Conservation (phyloP, 169 alveolate species). For the Theileria parva region DNA sequence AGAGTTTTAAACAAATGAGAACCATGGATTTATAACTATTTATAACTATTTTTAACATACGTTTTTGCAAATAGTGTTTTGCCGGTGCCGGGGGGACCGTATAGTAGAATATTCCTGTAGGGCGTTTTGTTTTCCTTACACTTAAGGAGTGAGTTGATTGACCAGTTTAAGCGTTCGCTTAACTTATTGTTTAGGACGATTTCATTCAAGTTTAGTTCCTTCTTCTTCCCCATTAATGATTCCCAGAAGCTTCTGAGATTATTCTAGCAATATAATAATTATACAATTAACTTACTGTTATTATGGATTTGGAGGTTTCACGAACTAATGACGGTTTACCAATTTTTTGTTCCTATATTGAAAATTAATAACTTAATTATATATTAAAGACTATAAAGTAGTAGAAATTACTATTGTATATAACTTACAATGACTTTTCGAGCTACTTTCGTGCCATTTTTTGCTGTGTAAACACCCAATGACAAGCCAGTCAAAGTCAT, state of each 20-base stretch:
- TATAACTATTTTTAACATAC: slow-evolving; percentile 94
- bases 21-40: slow-evolving; percentile 86
- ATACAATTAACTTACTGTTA: slow-evolving; percentile 62
- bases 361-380: slow-evolving; percentile 49
- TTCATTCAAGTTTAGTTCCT: slow-evolving; percentile 73
- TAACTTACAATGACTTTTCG: slow-evolving; percentile 59
- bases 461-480: slow-evolving; percentile 80
- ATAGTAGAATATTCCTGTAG: slow-evolving; percentile 91
- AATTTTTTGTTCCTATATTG: slow-evolving; percentile 67
- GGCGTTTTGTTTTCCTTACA: slow-evolving; percentile 90
- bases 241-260: slow-evolving; percentile 25
- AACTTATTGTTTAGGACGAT: slow-evolving; percentile 86
- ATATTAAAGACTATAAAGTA: slow-evolving; percentile 24
- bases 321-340: slow-evolving; percentile 89
- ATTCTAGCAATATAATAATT: background rate
- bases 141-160: slow-evolving; percentile 91
- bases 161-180: slow-evolving; percentile 87
- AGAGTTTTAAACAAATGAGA: slow-evolving; percentile 35
- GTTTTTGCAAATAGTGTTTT: slow-evolving; percentile 98
- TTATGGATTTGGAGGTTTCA: slow-evolving; percentile 85
- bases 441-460: slow-evolving; percentile 68
- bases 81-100: slow-evolving; percentile 99
- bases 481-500: slow-evolving; percentile 77
- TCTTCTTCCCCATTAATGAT: background rate
- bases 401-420: background rate